Base-by-base conservation (phyloP, 805 yeast genomes). In the Schwanniomyces yamadae region DNA sequence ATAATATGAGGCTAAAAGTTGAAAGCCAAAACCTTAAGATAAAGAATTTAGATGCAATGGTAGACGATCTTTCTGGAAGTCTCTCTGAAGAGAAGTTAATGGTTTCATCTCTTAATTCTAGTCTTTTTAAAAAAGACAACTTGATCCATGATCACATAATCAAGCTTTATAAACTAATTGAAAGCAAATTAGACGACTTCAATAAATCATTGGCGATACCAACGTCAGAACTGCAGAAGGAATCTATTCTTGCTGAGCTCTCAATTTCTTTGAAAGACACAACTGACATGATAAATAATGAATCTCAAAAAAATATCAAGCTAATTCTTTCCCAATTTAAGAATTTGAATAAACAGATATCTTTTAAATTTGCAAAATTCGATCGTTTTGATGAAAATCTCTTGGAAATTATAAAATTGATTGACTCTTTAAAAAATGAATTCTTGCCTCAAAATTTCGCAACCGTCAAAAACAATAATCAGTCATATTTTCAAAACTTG, bases 141-240 rank as follows among this genome's bases (percentile, higher is more conserved):
- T 16, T 21, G 2, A 26, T 30, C 16, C n/a, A 9, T 14, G 31
- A 29, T n/a, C n/a, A n/a, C n/a, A n/a, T n/a, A n/a, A n/a, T n/a
- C n/a, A 15, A 81, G 52, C 76, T 17, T 28, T 8, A 12, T 17
- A 16, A 22, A 28, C n/a, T n/a, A 28, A 18, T 17, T 28, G 13
- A 28, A 28, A n/a, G n/a, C n/a, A n/a, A n/a, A n/a, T n/a, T n/a
- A n/a, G n/a, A n/a, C n/a, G n/a, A n/a, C n/a, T n/a, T n/a, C n/a
- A n/a, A n/a, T n/a, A n/a, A n/a, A n/a, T n/a, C n/a, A n/a, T n/a
- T n/a, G n/a, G n/a, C n/a, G n/a, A n/a, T n/a, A n/a, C n/a, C n/a
- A n/a, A n/a, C n/a, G n/a, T n/a, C n/a, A n/a, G n/a, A n/a, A n/a
- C n/a, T n/a, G n/a, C n/a, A n/a, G n/a, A n/a, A n/a, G n/a, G n/a